A percentile compares a stretch with the other conserved stretches of the same genome.
These are phyloP conservation scores for Ceratocystis cubensis DNA, from an alignment of 2,329 filamentous ascomycete species.

Conservation along the genomic window DNA sequence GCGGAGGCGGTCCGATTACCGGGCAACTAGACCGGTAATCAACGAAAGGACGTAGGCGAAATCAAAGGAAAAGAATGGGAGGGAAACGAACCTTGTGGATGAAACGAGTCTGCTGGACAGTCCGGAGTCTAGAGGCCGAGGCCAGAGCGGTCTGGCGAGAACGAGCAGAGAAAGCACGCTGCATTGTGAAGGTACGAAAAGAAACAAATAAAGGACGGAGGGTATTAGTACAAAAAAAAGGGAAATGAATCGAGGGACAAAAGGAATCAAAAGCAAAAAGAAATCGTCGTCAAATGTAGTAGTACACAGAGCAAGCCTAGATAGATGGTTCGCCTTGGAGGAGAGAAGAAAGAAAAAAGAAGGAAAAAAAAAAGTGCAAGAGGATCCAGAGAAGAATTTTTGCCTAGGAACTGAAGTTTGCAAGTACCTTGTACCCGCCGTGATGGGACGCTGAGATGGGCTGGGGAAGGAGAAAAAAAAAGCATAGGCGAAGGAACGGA, in stretches of 20 bases:
- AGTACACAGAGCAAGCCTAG: constrained; percentile 19
- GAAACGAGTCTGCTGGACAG: constrained; percentile 79
- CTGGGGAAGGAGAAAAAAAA: constrained; percentile 17
- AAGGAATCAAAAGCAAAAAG: neutral
- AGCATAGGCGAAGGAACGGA: constrained; percentile 7
- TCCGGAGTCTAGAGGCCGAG: constrained; percentile 52
- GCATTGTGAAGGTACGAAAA: constrained; percentile 52
- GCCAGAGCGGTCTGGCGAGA: constrained; percentile 69
- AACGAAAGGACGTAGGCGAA: neutral
- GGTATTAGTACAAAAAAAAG: constrained; percentile 21
- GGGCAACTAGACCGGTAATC: neutral
- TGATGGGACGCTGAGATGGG: constrained; percentile 7
- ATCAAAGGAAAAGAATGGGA: neutral
- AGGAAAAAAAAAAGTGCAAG: constrained; percentile 10
- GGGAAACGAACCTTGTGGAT: constrained; percentile 70
- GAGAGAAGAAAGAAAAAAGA: constrained; percentile 21
- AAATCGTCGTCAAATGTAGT: constrained; percentile 9
- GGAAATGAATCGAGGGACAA: constrained; percentile 22
- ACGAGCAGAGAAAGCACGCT: constrained; percentile 79
- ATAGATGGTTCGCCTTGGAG: constrained; percentile 5
- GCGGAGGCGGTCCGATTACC: neutral
- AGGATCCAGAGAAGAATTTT: constrained; percentile 19
- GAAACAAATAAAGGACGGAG: constrained; percentile 23
- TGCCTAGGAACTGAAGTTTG: constrained; percentile 10
- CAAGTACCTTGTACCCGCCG: no score